Evolutionary conservation across 2,329 filamentous ascomycete species (phyloP).

Genomic region (Zasmidium angulare): DNA sequence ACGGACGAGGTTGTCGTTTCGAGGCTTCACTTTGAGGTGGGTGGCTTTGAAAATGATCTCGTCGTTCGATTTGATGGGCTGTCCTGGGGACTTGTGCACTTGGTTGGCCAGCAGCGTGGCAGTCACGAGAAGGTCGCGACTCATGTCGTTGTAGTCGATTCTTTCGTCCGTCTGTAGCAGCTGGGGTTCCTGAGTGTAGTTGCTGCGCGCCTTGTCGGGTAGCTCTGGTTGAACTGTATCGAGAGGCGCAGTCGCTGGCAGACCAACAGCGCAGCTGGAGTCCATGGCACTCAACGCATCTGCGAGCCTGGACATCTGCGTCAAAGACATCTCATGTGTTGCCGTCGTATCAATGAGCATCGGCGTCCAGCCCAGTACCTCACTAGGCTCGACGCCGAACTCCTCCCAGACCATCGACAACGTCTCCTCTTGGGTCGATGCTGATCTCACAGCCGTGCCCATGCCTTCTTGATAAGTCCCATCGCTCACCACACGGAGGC

Average conservation of each 20-base stretch:
- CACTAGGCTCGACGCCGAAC: conserved; percentile 55
- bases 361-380: conserved; percentile 40
- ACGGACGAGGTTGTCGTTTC: conserved; percentile 31
- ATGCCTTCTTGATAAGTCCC: conserved; percentile 76
- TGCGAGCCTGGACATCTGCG: conserved; percentile 55
- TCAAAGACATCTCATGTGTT: conserved; percentile 34
- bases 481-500: conserved; percentile 76
- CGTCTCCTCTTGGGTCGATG: conserved; percentile 60
- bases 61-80: conserved; percentile 12
- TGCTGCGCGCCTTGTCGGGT: conserved; percentile 51
- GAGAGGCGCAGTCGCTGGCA: conserved; percentile 44
- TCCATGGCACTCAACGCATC: conserved; percentile 67
- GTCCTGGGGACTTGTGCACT: background rate
- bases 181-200: conserved; percentile 55
- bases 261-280: conserved; percentile 53
- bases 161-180: conserved; percentile 54
- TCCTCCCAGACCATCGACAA: conserved; percentile 65
- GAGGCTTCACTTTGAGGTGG: background rate
- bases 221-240: conserved; percentile 66
- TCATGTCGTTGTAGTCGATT: conserved; percentile 46
- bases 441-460: conserved; percentile 59
- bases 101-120: conserved; percentile 25
- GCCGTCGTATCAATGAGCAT: background rate
- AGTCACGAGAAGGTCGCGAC: conserved; percentile 34
- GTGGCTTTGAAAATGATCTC: background rate